Conservation (phyloP, 768 basidiomycete genomes). For the Psilocybe cyanescens region DNA sequence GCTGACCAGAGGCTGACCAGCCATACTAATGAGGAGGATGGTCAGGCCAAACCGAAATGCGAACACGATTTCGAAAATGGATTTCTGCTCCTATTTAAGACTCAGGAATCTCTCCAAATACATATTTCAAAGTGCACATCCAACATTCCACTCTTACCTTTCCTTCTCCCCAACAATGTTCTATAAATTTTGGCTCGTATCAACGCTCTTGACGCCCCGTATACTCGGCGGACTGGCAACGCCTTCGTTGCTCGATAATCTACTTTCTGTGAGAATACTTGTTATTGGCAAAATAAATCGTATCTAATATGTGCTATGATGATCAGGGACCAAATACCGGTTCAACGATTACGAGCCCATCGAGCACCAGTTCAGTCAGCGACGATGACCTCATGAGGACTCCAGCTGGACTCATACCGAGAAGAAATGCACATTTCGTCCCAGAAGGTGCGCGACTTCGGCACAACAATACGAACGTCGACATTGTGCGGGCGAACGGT, state of each 20-base stretch:
- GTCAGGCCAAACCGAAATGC: background rate
- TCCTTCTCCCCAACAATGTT: background rate
- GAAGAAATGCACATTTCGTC: slow-evolving; percentile 16
- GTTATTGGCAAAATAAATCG: background rate
- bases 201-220: background rate
- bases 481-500: slow-evolving; percentile 15
- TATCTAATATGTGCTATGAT: background rate
- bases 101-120: background rate
- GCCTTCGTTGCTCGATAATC: background rate
- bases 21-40: background rate
- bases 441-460: slow-evolving; percentile 19
- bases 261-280: background rate
- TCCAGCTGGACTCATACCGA: slow-evolving; percentile 20
- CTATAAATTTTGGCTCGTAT: background rate
- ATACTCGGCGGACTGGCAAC: background rate
- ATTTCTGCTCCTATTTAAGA: background rate
- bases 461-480: slow-evolving; percentile 14
- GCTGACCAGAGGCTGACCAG: background rate
- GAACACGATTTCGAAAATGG: no score
- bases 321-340: background rate
- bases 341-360: background rate
- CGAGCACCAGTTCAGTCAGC: background rate
- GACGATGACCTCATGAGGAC: slow-evolving; percentile 15
- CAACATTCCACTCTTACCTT: background rate
- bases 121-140: background rate